These are phyloP conservation scores for Mikania micrantha DNA, from an alignment of 129 eudicot species.

Conservation along the genomic window DNA sequence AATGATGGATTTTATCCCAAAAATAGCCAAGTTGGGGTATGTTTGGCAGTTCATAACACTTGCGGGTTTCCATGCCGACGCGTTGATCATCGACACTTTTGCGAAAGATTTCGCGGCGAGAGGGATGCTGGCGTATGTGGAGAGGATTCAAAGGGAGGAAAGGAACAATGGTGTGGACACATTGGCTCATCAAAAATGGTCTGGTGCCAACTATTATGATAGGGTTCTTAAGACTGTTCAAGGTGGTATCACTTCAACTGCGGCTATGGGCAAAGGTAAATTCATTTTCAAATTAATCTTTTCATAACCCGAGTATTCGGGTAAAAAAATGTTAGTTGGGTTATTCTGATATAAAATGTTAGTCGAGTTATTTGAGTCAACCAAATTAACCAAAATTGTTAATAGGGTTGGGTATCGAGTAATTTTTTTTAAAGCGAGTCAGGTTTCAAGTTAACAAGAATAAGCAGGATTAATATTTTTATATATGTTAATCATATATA, in stretches of 20 bases:
- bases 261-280: conserved; percentile 98
- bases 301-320: no score
- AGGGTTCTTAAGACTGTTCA: conserved; percentile 91
- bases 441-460: no score
- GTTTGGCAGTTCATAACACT: conserved; percentile 97
- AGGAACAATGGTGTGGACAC: conserved; percentile 84
- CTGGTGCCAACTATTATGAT: conserved; percentile 96
- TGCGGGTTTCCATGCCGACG: conserved; percentile 92
- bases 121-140: conserved; percentile 97
- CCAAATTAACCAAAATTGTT: no score
- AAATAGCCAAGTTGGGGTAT: conserved; percentile 79
- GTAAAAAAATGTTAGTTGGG: no score
- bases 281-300: not conserved
- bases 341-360: no score
- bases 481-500: no score
- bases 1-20: conserved; percentile 86
- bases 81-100: conserved; percentile 65
- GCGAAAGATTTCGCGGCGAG: conserved; percentile 75
- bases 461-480: no score
- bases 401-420: no score
- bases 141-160: conserved; percentile 89
- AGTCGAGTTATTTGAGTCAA: no score
- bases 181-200: conserved; percentile 97
- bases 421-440: no score
- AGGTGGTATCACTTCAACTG: conserved; percentile 96